phyloP scores from a whole-genome alignment of 2,329 filamentous ascomycete species.

The Cercospora nicotianae region DNA sequence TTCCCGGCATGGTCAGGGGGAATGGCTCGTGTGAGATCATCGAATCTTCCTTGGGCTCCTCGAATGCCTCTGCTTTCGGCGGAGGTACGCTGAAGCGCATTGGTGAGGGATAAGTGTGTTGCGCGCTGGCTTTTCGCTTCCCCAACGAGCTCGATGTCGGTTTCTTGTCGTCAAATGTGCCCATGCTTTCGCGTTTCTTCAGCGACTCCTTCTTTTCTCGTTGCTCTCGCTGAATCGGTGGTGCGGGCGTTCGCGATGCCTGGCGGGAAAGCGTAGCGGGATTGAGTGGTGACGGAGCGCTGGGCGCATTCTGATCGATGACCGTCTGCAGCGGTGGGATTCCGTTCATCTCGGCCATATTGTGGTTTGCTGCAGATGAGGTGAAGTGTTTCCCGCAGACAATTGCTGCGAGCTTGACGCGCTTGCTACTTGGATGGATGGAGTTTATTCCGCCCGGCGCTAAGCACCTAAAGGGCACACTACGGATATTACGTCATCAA shows the following conservation, averaged over 20 bases:
- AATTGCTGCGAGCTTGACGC: constrained; percentile 10
- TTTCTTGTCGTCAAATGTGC: constrained; percentile 14
- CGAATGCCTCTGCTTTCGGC: constrained; percentile 51
- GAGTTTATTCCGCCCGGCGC: too few relatives aligned
- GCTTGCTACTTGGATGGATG: too few relatives aligned
- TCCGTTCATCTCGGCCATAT: constrained; percentile 20
- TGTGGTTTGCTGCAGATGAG: background rate
- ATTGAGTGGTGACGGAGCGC: constrained; percentile 73
- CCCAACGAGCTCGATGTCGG: constrained; percentile 25
- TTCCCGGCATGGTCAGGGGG: constrained; percentile 46
- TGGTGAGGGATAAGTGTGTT: constrained; percentile 45
- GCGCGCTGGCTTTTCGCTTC: constrained; percentile 42
- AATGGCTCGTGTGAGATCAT: constrained; percentile 50
- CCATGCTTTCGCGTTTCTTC: constrained; percentile 53
- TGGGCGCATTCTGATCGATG: constrained; percentile 57
- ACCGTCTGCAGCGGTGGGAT: constrained; percentile 17
- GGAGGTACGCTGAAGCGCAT: constrained; percentile 54
- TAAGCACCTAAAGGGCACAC: too few relatives aligned
- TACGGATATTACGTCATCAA: too few relatives aligned
- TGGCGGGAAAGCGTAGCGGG: constrained; percentile 49
- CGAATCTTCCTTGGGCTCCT: constrained; percentile 49
- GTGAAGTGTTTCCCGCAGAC: background rate
- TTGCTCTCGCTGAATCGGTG: constrained; percentile 50
- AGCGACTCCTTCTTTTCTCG: constrained; percentile 53
- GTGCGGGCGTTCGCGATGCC: constrained; percentile 38